Percentiles rank a stretch among this genome's conserved stretches.
These are phyloP conservation scores for Cutaneotrichosporon daszewskae DNA, from an alignment of 1,284 basidiomycete species.

Conservation along the genomic window DNA sequence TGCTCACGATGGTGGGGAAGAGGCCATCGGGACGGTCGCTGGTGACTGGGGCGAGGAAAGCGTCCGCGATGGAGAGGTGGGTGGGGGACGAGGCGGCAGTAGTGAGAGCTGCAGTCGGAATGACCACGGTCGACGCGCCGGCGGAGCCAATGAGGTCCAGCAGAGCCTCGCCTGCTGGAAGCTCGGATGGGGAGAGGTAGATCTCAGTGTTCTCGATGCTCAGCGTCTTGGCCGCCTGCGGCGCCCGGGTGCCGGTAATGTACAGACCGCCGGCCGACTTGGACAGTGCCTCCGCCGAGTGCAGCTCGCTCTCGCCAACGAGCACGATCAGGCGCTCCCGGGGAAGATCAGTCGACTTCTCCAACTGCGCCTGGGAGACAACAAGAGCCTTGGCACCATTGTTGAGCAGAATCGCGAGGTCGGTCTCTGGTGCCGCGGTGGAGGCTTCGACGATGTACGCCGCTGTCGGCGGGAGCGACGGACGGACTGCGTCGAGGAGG, in stretches of 20 bases:
- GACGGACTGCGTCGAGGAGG: constrained; percentile 34
- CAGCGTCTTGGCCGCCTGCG: constrained; percentile 63
- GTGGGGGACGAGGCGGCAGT: constrained; percentile 51
- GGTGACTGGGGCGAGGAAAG: constrained; percentile 70
- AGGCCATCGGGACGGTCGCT: constrained; percentile 90
- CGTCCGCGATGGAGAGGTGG: constrained; percentile 72
- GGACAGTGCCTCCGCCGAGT: constrained; percentile 57
- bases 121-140: constrained; percentile 64
- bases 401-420: constrained; percentile 65
- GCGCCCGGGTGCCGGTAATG: constrained; percentile 20
- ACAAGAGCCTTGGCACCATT: constrained; percentile 71
- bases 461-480: constrained; percentile 30
- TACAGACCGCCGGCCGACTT: constrained; percentile 24
- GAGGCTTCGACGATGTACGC: constrained; percentile 58
- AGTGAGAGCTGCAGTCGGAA: constrained; percentile 68
- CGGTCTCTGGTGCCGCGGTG: constrained; percentile 53
- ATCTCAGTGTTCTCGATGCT: constrained; percentile 63
- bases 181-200: constrained; percentile 55
- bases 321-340: constrained; percentile 66
- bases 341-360: constrained; percentile 59
- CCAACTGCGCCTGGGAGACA: constrained; percentile 60
- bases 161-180: constrained; percentile 40
- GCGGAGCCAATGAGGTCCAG: constrained; percentile 58
- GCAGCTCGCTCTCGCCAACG: constrained; percentile 67
- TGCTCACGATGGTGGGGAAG: constrained; percentile 80